Percentiles rank a stretch among this genome's conserved stretches.
These are phyloP conservation scores for Sanguinoderma infundibulare DNA, from an alignment of 1,284 basidiomycete species.

Conservation along the genomic window DNA sequence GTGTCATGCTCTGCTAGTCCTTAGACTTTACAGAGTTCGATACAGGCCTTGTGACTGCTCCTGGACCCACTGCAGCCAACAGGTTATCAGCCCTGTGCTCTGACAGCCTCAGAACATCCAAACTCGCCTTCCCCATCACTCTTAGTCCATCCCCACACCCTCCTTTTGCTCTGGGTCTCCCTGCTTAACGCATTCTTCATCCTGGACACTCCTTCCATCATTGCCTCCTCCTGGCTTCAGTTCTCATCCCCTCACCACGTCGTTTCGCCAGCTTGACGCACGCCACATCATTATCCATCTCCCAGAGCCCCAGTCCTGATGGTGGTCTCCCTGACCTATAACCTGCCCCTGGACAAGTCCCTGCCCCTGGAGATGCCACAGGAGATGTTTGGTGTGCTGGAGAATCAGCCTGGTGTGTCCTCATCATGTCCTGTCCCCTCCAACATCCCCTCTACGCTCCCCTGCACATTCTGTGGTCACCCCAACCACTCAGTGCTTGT, in stretches of 20 bases:
- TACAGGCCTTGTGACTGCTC: too few species aligned
- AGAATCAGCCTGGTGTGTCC: too few species aligned
- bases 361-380: slow-evolving; percentile 9
- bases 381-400: slow-evolving; percentile 9
- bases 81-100: too few species aligned
- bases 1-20: too few species aligned
- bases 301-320: not conserved
- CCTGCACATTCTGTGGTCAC: slow-evolving; percentile 40
- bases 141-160: too few species aligned
- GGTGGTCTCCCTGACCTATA: not conserved
- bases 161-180: too few species aligned
- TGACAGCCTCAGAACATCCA: too few species aligned
- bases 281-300: not conserved
- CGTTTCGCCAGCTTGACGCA: slow-evolving; percentile 15
- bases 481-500: slow-evolving; percentile 36
- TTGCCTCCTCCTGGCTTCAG: not conserved
- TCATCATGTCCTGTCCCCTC: too few species aligned
- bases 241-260: not conserved
- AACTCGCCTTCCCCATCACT: too few species aligned
- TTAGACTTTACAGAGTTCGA: too few species aligned
- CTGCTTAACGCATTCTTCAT: not conserved
- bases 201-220: not conserved
- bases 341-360: slow-evolving; percentile 5
- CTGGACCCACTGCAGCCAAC: too few species aligned
- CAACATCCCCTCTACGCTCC: too few species aligned